Percentiles rank a stretch among this genome's conserved stretches.
Conservation (phyloP, 345 rosid species). For the Camelina sativa region DNA sequence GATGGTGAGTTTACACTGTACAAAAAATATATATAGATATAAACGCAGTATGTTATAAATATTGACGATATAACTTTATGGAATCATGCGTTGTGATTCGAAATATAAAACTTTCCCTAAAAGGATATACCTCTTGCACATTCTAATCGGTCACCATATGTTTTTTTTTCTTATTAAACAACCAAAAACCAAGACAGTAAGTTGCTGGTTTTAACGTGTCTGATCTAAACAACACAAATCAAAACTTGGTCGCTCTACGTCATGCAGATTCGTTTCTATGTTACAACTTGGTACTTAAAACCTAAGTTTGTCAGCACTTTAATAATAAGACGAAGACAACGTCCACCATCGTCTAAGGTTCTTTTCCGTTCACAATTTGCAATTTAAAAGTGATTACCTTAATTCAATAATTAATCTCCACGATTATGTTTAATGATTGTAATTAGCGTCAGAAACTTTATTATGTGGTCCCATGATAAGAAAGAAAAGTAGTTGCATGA, state of each 20-base stretch:
- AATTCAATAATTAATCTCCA: conserved; percentile 32
- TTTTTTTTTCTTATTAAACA: neutral
- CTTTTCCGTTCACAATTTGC: conserved; percentile 34
- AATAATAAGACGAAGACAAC: conserved; percentile 25
- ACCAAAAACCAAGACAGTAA: conserved; percentile 29
- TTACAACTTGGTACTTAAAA: conserved; percentile 42
- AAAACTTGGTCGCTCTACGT: conserved; percentile 40
- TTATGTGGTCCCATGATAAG: conserved; percentile 34
- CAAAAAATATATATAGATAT: neutral
- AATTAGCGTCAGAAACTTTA: conserved; percentile 37
- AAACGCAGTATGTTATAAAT: neutral
- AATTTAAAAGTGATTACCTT: conserved; percentile 16
- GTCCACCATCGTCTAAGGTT: conserved; percentile 37
- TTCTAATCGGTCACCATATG: conserved; percentile 16
- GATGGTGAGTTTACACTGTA: neutral
- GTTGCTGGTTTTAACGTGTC: conserved; percentile 41
- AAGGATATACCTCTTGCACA: conserved; percentile 32
- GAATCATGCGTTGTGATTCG: conserved; percentile 22
- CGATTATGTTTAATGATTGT: conserved; percentile 42
- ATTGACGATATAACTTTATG: conserved; percentile 1
- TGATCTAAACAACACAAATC: conserved; percentile 36
- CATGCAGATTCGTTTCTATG: conserved; percentile 46
- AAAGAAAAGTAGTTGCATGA: conserved; percentile 31
- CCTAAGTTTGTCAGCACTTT: conserved; percentile 25
- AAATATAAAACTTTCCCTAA: neutral